Evolutionary conservation across 164 flowering plant genomes (phyloP), one percentile per base, ranked within the genome.

Genomic region (Umbellularia californica): DNA sequence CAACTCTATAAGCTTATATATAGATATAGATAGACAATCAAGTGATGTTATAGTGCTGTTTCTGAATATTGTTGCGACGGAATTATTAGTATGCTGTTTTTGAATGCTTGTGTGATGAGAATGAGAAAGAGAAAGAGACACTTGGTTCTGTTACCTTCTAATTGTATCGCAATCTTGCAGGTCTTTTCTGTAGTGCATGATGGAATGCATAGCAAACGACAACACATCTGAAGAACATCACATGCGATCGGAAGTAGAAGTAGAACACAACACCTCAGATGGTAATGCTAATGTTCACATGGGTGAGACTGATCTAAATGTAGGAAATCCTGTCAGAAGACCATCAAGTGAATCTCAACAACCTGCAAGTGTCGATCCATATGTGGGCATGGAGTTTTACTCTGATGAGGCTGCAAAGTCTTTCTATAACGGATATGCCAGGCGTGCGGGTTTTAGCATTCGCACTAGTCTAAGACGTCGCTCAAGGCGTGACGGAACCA

Each of bases 301-400:
- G 25, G 58, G 25, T 20, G 25, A 63, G 50, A 22, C 41, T 47
- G 63, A 73, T 50, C 50, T 30, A 23, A 50, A 65, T 12, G 33
- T 41, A 25, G 60, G 24, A 50, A 47, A 65, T 65, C 14, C 62
- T 65, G 35, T 35, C 15, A 35, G 69, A 63, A n/a, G 13, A 58
- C 28, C 63, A 20, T 72, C 15, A 24, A 7, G 14, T 5, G 15
- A 30, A 63, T 35, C 10, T 28, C 50, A 25, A 62, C 17, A 22
- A 58, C 27, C 14, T n/a, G 20, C 52, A 12, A 52, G 3, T 58
- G 13, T 75, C 27, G 74, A 71, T 47, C 98, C 95, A 27, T 75
- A 83, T 76, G 82, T 86, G 50, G 96, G 92, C 63, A 88, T 91
- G 94, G 93, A 91, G 77, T 93, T 93, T 79, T 88, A 86, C 68